Evolutionary conservation across 176 grass and related monocot genomes (phyloP), one percentile per base, ranked within the genome.

Genomic region (Cenchrus fungigraminus): DNA sequence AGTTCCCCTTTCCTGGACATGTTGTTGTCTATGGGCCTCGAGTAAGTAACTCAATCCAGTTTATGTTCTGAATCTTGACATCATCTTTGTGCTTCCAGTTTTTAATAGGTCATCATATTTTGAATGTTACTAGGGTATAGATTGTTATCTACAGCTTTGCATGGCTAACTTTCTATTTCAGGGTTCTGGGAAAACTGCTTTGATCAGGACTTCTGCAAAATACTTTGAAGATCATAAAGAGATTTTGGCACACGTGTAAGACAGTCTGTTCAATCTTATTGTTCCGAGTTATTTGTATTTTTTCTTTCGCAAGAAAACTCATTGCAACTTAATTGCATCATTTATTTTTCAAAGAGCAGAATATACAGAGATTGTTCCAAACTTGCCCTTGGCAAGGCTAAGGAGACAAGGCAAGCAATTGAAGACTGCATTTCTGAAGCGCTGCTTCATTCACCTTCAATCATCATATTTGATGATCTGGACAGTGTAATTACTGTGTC

Each of bases 111-210:
- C 69, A 60, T 56, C 76, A 49, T 77, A 64, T 45, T 84, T 67
- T 71, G 40, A 71, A 80, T 65, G 67, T 32, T 79, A 78, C 22
- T 79, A 47, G n/a, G 60, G 29, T 25, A 25, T 61, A 1, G 1
- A 58, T 81, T 76, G 31, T 7, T 69, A 68, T 25, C 52, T 68
- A 51, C 40, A 51, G 29, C 11, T 80, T 59, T 80, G 32, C 76
- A 12, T 71, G 49, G 59, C 71, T 53, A 12, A 34, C 66, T 84
- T 65, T 79, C 82, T 65, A 45, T 74, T 87, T 90, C 69, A 98
- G 96, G 96, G 93, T 84, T 95, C 91, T 82, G 96, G 96, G 83
- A 98, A 98, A 92, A 92, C 96, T 82, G 91, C 93, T 89, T 89
- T 98, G 83, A 88, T 57, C 68, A 93, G 84, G 86, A 91, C 93